Evolutionary conservation across 2,329 filamentous ascomycete species (phyloP).

Genomic region (Cadophora luteo-olivacea): DNA sequence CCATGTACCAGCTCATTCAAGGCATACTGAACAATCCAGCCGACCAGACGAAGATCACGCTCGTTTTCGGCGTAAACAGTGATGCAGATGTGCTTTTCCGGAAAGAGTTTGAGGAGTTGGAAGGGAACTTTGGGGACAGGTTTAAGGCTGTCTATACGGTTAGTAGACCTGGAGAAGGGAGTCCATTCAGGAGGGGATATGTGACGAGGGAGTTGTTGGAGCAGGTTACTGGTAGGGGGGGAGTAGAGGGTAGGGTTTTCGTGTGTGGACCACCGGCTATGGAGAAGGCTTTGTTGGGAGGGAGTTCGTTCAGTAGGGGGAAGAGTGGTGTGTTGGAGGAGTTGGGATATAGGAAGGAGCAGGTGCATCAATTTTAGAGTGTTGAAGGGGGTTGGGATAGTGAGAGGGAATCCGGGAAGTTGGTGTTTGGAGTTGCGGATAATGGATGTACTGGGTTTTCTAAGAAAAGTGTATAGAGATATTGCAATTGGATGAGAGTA

Average conservation of each 20-base stretch:
- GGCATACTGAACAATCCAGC: slow-evolving; percentile 66
- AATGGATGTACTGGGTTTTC: background rate
- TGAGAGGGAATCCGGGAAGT: background rate
- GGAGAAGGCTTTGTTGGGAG: slow-evolving; percentile 60
- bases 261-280: slow-evolving; percentile 73
- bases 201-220: slow-evolving; percentile 63
- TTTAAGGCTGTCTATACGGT: slow-evolving; percentile 66
- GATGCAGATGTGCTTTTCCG: slow-evolving; percentile 66
- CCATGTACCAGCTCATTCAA: slow-evolving; percentile 68
- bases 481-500: background rate
- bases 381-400: background rate
- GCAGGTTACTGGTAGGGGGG: slow-evolving; percentile 50
- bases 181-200: slow-evolving; percentile 58
- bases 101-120: slow-evolving; percentile 60
- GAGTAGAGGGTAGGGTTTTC: slow-evolving; percentile 63
- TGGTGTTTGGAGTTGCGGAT: background rate
- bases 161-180: slow-evolving; percentile 52
- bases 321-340: slow-evolving; percentile 58
- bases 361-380: slow-evolving; percentile 63
- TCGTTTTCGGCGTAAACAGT: slow-evolving; percentile 71
- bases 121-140: slow-evolving; percentile 56
- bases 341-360: slow-evolving; percentile 62
- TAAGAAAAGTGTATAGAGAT: background rate
- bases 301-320: slow-evolving; percentile 35
- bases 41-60: slow-evolving; percentile 67